A percentile compares a stretch with the other conserved stretches of the same genome.
These are phyloP conservation scores for Coemansia interrupta DNA, from an alignment of 192 early-diverging fungal genomes.

Conservation along the genomic window DNA sequence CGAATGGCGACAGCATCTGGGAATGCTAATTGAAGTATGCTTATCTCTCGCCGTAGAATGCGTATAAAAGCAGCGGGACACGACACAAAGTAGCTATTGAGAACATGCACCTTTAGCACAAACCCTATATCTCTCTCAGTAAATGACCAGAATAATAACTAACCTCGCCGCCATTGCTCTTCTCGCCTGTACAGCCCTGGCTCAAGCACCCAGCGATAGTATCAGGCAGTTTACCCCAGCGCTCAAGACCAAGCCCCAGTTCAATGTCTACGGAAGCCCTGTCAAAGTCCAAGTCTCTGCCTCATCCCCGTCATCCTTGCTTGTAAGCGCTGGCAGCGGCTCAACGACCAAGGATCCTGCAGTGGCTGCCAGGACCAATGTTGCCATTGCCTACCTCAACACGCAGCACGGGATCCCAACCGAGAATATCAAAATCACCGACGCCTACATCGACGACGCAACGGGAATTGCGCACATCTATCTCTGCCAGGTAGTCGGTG, in stretches of 20 bases:
- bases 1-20: too few relatives aligned
- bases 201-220: too few relatives aligned
- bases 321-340: background rate
- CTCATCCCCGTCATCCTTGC: constrained; percentile 3
- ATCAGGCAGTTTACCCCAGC: constrained; percentile 22
- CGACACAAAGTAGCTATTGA: too few relatives aligned
- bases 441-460: constrained; percentile 38
- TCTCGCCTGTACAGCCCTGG: too few relatives aligned
- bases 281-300: background rate
- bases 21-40: too few relatives aligned
- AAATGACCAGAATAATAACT: too few relatives aligned
- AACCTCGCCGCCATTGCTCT: too few relatives aligned
- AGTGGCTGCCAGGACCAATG: background rate
- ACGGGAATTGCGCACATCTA: constrained; percentile 63
- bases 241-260: constrained; percentile 10
- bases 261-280: constrained; percentile 19
- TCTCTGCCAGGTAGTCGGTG: constrained; percentile 56
- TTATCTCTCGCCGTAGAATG: too few relatives aligned
- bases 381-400: constrained; percentile 6
- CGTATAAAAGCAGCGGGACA: too few relatives aligned
- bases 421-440: constrained; percentile 3
- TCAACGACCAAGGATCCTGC: background rate
- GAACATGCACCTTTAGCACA: too few relatives aligned
- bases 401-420: constrained; percentile 1
- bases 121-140: too few relatives aligned